These are phyloP conservation scores for Pisolithus albus DNA, from an alignment of 768 basidiomycete genomes.

Conservation along the genomic window DNA sequence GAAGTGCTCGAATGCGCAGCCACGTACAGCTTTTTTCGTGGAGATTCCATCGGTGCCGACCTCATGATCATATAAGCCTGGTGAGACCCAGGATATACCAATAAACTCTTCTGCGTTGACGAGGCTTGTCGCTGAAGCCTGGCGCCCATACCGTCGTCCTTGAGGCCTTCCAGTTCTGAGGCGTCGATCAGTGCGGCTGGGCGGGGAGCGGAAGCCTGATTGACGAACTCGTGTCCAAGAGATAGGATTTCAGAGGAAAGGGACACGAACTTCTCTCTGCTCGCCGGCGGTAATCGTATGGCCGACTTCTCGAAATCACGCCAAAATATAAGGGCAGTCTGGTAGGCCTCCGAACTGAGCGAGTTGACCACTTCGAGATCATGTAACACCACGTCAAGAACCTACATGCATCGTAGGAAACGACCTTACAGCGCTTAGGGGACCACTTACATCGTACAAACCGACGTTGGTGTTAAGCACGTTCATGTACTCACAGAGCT, in stretches of 20 bases:
- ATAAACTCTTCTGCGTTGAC: constrained; percentile 67
- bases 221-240: constrained; percentile 81
- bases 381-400: constrained; percentile 61
- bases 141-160: constrained; percentile 71
- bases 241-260: constrained; percentile 84
- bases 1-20: constrained; percentile 72
- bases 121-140: constrained; percentile 68
- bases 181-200: constrained; percentile 64
- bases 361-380: constrained; percentile 61
- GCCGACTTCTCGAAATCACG: constrained; percentile 97
- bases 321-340: constrained; percentile 91
- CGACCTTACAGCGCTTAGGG: constrained; percentile 4
- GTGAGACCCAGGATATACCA: constrained; percentile 77
- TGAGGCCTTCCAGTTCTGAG: constrained; percentile 63
- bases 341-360: constrained; percentile 66
- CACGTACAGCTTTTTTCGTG: constrained; percentile 75
- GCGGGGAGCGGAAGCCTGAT: constrained; percentile 54
- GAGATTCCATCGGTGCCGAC: constrained; percentile 77
- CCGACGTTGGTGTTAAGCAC: constrained; percentile 90
- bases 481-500: constrained; percentile 96
- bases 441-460: constrained; percentile 72
- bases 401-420: constrained; percentile 37
- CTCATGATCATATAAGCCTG: constrained; percentile 94
- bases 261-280: constrained; percentile 78
- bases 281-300: constrained; percentile 73